These are phyloP conservation scores for Eucalyptus polyanthemos DNA, from an alignment of 345 rosid species.

Conservation along the genomic window DNA sequence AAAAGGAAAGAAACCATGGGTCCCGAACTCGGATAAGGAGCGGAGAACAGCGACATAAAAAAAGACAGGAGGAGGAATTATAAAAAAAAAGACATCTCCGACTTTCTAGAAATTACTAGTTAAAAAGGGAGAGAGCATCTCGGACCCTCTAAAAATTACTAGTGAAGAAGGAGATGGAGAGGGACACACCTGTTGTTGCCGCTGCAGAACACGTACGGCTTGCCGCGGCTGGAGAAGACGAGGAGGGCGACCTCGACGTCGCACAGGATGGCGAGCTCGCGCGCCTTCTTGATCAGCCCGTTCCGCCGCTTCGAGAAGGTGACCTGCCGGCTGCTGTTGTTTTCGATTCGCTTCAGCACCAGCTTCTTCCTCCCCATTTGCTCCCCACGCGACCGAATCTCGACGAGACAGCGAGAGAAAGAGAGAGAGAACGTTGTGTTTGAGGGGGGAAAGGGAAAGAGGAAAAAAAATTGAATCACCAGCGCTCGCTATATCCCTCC, in stretches of 20 bases:
- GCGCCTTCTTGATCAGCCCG: conserved; percentile 64
- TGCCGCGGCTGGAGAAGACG: conserved; percentile 43
- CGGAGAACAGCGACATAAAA: neutral
- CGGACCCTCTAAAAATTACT: neutral
- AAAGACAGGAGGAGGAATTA: neutral
- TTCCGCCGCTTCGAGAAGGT: conserved; percentile 55
- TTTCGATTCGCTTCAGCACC: conserved; percentile 53
- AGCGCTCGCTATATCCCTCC: neutral
- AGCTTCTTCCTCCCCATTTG: conserved; percentile 38
- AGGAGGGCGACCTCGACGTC: conserved; percentile 47
- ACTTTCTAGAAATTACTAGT: neutral
- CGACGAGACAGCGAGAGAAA: neutral
- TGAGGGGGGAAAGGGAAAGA: neutral
- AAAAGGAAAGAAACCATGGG: neutral
- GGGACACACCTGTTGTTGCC: conserved; percentile 12
- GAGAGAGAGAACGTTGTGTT: neutral
- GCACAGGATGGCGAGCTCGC: conserved; percentile 58
- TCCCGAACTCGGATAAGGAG: neutral
- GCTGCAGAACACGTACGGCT: conserved; percentile 33
- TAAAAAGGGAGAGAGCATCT: neutral
- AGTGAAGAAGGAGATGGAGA: neutral
- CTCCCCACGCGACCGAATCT: neutral
- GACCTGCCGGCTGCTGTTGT: conserved; percentile 52
- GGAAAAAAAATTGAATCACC: neutral
- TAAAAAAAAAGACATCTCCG: neutral